These are phyloP conservation scores for Skeletonema costatum DNA, from an alignment of 108 stramenopile genomes.

Conservation along the genomic window DNA sequence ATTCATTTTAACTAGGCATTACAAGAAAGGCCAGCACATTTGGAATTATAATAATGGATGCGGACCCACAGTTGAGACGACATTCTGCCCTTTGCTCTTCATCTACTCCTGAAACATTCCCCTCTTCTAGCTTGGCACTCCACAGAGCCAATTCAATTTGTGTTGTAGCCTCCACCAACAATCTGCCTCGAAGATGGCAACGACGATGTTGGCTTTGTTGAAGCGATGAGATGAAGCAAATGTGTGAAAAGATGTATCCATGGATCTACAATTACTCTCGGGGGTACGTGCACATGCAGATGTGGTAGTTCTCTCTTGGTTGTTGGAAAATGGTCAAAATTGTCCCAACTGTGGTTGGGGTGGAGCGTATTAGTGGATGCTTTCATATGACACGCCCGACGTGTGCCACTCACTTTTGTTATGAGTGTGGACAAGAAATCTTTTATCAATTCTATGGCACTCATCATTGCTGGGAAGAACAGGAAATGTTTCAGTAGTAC, in stretches of 20 bases:
- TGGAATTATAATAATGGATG: no score
- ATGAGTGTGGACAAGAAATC: slow-evolving; percentile 61
- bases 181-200: no score
- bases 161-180: no score
- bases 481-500: background rate
- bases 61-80: no score
- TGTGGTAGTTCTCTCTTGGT: slow-evolving; percentile 18
- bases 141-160: no score
- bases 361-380: slow-evolving; percentile 56
- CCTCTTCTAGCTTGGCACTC: no score
- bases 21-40: no score
- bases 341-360: slow-evolving; percentile 55
- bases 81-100: no score
- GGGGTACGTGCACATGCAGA: slow-evolving; percentile 27
- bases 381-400: slow-evolving; percentile 56
- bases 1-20: no score
- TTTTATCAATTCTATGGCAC: slow-evolving; percentile 61
- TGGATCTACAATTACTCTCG: slow-evolving; percentile 50
- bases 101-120: no score
- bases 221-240: no score
- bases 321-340: slow-evolving; percentile 48
- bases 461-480: slow-evolving; percentile 62
- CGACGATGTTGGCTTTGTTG: no score
- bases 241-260: slow-evolving; percentile 37
- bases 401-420: slow-evolving; percentile 65